Evolutionary conservation across 208 protist species (phyloP), one percentile per base, ranked within the genome.

Genomic region (Leishmania amazonensis): DNA sequence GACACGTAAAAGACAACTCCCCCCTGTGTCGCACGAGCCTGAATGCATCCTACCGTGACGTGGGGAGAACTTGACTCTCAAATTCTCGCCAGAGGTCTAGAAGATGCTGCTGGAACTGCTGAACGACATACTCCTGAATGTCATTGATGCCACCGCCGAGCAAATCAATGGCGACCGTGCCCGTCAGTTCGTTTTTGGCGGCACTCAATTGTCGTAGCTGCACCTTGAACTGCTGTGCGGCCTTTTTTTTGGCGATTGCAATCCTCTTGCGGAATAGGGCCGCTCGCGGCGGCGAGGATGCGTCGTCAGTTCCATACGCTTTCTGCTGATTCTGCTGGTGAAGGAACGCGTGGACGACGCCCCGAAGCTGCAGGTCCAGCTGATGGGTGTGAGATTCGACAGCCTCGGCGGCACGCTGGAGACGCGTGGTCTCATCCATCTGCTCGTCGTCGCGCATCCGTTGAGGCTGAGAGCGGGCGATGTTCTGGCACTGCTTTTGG

Each of bases 331-430:
- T 21, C 57, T 71, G 73, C 74, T 73, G 75, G 8, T 21, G 31
- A 31, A 89, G 83, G 72, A 90, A 88, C 11, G 79, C 67, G 58
- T 87, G 78, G 8, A 90, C 85, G 24, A 86, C 35, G 17, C 84
- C 85, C 57, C 91, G 89, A 76, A 95, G 80, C 60, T 88, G 89
- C 42, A 91, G 83, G 75, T 95, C 91, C 13, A 90, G 40, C 57
- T 62, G 38, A 54, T 86, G 83, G 28, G 67, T 6, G 78, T 80
- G 78, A 6, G 74, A 58, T 13, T 64, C 62, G 8, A 77, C 54
- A 2, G 78, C 28, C 62, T 75, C 35, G 35, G 47, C 51, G 9
- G 51, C 49, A 24, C 35, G 40, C n/a, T 4, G 24, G 58, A 31
- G 60, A 57, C 47, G 31, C 17, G 42, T 24, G 17, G 13, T 11